phyloP scores from a whole-genome alignment of 805 yeast species.

The Cyberlindnera galapagoensis region DNA sequence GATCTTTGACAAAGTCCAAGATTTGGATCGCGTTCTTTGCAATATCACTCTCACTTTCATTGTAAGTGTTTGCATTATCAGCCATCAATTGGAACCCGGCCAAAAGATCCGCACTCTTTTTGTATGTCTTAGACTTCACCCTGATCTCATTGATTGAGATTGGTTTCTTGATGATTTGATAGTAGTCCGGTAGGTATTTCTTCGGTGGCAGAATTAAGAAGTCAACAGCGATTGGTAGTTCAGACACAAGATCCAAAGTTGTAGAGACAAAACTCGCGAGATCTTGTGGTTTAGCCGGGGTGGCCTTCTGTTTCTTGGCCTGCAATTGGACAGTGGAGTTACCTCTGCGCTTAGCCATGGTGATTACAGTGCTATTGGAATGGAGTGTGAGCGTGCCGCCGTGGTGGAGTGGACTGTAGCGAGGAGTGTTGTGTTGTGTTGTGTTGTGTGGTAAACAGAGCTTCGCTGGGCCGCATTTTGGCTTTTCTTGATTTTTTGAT shows the following conservation, averaged over 20 bases:
- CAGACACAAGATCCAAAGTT: conserved; percentile 29
- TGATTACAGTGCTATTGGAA: conserved; percentile 4
- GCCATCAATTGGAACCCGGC: conserved; percentile 63
- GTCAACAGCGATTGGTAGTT: conserved; percentile 31
- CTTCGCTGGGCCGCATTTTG: no score
- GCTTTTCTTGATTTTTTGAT: conserved; percentile 1
- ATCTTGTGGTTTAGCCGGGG: conserved; percentile 10
- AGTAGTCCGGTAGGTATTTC: conserved; percentile 76
- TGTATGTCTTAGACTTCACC: conserved; percentile 34
- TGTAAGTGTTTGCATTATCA: conserved; percentile 65
- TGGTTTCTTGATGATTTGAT: conserved; percentile 58
- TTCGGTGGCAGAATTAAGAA: conserved; percentile 70
- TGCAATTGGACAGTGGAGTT: conserved; percentile 4
- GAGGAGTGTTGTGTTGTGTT: no score
- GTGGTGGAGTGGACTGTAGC: no score
- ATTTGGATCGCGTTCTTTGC: conserved; percentile 59
- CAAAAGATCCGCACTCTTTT: conserved; percentile 35
- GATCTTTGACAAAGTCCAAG: conserved; percentile 48
- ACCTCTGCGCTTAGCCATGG: conserved; percentile 16
- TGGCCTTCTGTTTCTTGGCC: conserved; percentile 15
- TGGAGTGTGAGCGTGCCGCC: no score
- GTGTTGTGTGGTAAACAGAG: no score
- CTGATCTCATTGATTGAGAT: conserved; percentile 65
- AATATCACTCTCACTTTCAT: conserved; percentile 59
- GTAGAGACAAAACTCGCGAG: conserved; percentile 26